Percentiles rank a stretch among this genome's conserved stretches.
These are phyloP conservation scores for Porogramme epimiltina DNA, from an alignment of 1,284 basidiomycete genomes.

Conservation along the genomic window DNA sequence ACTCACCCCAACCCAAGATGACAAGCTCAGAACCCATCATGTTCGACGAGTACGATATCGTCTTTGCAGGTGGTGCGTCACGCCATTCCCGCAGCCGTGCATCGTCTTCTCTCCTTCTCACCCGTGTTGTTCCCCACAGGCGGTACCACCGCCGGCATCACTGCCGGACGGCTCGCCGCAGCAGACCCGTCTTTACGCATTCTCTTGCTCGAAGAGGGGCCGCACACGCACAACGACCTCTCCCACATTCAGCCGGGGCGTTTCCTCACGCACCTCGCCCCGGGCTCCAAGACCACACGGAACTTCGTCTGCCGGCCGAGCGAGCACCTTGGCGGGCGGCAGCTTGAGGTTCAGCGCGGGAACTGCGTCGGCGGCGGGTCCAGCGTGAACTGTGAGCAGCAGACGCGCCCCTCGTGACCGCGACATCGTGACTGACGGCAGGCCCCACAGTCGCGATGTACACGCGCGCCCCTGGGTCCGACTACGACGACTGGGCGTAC, in stretches of 20 bases:
- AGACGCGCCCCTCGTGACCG: background rate
- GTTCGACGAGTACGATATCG: constrained; percentile 40
- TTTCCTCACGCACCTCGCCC: constrained; percentile 29
- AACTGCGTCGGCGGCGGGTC: constrained; percentile 59
- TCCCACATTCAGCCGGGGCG: constrained; percentile 35
- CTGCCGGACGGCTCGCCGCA: constrained; percentile 43
- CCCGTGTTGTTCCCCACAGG: constrained; percentile 28
- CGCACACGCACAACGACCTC: constrained; percentile 33
- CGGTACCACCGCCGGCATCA: constrained; percentile 43
- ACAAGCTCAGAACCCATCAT: too few species aligned
- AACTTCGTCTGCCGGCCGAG: constrained; percentile 24
- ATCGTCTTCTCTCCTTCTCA: background rate
- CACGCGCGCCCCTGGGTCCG: constrained; percentile 52
- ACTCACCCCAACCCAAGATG: too few species aligned
- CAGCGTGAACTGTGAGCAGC: constrained; percentile 51
- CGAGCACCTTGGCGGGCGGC: constrained; percentile 44
- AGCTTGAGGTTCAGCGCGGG: constrained; percentile 41
- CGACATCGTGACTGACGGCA: background rate
- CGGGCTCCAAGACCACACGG: constrained; percentile 23
- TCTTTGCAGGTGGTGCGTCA: constrained; percentile 48
- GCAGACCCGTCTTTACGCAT: constrained; percentile 43
- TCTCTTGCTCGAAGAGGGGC: constrained; percentile 44
- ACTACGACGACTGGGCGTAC: constrained; percentile 55
- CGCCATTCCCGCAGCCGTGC: background rate
- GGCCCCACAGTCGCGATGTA: constrained; percentile 40